A percentile compares a stretch with the other conserved stretches of the same genome.
Conservation (phyloP, 176 grass and related monocot species). For the Panicum miliaceum region DNA sequence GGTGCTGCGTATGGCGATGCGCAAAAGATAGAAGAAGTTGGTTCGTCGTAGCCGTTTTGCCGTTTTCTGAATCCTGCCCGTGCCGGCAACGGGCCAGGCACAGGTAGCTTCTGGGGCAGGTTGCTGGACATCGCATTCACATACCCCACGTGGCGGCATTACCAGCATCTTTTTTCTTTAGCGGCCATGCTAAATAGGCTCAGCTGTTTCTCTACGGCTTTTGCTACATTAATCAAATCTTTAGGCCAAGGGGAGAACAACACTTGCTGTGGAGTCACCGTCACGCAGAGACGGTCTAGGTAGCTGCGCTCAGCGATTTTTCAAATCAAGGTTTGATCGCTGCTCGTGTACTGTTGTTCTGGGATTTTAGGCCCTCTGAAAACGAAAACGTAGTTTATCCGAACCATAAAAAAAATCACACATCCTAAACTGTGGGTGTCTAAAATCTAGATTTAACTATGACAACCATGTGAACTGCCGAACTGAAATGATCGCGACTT, state of each 20-base stretch:
- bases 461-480: no score
- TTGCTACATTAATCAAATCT: background rate
- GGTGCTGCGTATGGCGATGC: background rate
- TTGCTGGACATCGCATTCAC: background rate
- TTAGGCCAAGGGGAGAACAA: background rate
- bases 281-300: background rate
- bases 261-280: background rate
- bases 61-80: background rate
- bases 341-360: background rate
- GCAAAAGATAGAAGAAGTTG: background rate
- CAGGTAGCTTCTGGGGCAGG: background rate
- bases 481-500: no score
- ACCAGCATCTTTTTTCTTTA: background rate
- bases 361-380: background rate
- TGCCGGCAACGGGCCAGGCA: constrained; percentile 4
- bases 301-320: background rate
- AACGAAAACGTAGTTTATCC: background rate
- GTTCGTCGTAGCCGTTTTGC: background rate
- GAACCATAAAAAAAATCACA: background rate
- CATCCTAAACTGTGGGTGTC: background rate
- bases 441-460: no score
- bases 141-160: background rate
- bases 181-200: background rate
- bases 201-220: background rate
- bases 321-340: background rate